Conservation (phyloP, 306 rosid species). For the Dryas octopetala region DNA sequence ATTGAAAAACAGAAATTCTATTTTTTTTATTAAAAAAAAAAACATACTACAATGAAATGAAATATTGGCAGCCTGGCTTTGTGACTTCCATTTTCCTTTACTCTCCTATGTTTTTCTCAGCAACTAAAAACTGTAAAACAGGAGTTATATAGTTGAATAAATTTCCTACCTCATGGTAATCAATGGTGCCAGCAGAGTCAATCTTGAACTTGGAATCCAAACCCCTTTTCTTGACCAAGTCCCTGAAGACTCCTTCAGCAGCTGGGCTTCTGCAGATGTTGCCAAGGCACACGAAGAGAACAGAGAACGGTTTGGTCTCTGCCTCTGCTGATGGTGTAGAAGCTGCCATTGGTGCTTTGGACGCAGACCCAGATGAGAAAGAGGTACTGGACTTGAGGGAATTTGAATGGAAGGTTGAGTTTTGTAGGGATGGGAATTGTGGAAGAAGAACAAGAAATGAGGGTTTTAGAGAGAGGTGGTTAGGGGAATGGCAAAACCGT, state of each 20-base stretch:
- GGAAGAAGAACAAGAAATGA: constrained; percentile 27
- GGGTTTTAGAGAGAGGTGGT: constrained; percentile 11
- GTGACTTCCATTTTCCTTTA: background rate
- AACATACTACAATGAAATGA: background rate
- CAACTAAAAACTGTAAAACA: background rate
- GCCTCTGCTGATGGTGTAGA: constrained; percentile 40
- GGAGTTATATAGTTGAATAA: background rate
- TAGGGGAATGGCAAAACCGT: constrained; percentile 51
- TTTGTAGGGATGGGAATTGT: constrained; percentile 24
- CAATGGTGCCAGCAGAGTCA: constrained; percentile 87
- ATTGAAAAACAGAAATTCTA: background rate
- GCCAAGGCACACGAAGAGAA: constrained; percentile 82
- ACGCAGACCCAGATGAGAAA: constrained; percentile 35
- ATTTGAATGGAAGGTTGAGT: constrained; percentile 11
- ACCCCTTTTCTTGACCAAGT: constrained; percentile 67
- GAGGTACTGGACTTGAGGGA: constrained; percentile 20
- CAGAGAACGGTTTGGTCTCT: constrained; percentile 55
- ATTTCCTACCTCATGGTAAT: constrained; percentile 69
- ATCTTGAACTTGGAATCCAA: constrained; percentile 55
- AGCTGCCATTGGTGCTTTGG: constrained; percentile 58
- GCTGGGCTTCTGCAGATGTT: constrained; percentile 97
- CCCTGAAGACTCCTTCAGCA: constrained; percentile 84
- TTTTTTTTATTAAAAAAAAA: background rate
- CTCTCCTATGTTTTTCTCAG: background rate
- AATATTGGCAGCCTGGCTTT: background rate